A percentile compares a stretch with the other conserved stretches of the same genome.
Conservation (phyloP, 306 rosid species). For the Luffa acutangula region DNA sequence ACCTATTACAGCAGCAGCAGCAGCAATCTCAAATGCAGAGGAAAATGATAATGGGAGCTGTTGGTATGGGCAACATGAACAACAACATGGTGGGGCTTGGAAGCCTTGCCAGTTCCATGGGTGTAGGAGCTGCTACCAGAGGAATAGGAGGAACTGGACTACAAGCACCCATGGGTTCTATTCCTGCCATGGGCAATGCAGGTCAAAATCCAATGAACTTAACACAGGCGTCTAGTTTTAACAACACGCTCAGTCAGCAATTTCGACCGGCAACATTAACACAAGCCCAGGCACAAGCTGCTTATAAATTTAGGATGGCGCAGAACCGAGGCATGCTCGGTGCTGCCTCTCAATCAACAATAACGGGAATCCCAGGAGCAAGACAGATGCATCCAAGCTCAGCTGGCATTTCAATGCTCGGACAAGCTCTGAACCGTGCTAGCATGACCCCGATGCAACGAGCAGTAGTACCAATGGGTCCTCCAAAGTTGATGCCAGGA, state of each 20-base stretch:
- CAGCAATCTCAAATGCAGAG: slow-evolving; percentile 68
- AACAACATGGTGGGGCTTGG: slow-evolving; percentile 71
- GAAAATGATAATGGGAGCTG: slow-evolving; percentile 78
- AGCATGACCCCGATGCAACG: slow-evolving; percentile 62
- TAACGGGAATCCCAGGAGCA: slow-evolving; percentile 57
- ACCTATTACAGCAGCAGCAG: slow-evolving; percentile 37
- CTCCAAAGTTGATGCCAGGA: slow-evolving; percentile 65
- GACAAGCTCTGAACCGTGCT: slow-evolving; percentile 45
- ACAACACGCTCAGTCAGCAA: slow-evolving; percentile 49
- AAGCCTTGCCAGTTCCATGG: slow-evolving; percentile 53
- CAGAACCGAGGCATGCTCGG: slow-evolving; percentile 37
- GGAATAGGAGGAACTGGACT: slow-evolving; percentile 81
- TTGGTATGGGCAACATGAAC: slow-evolving; percentile 50
- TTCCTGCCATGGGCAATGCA: slow-evolving; percentile 68
- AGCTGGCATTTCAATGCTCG: slow-evolving; percentile 54
- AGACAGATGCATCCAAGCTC: slow-evolving; percentile 63
- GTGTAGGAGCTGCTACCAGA: slow-evolving; percentile 58
- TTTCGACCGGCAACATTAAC: slow-evolving; percentile 35
- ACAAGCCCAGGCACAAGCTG: slow-evolving; percentile 20
- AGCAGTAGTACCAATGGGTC: slow-evolving; percentile 68
- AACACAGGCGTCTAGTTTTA: slow-evolving; percentile 43
- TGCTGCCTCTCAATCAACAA: slow-evolving; percentile 51
- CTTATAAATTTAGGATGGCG: slow-evolving; percentile 29
- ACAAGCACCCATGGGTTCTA: slow-evolving; percentile 64
- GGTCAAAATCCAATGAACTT: slow-evolving; percentile 67